phyloP scores from a whole-genome alignment of 2,329 filamentous ascomycete species.

The Xylaria sp. region DNA sequence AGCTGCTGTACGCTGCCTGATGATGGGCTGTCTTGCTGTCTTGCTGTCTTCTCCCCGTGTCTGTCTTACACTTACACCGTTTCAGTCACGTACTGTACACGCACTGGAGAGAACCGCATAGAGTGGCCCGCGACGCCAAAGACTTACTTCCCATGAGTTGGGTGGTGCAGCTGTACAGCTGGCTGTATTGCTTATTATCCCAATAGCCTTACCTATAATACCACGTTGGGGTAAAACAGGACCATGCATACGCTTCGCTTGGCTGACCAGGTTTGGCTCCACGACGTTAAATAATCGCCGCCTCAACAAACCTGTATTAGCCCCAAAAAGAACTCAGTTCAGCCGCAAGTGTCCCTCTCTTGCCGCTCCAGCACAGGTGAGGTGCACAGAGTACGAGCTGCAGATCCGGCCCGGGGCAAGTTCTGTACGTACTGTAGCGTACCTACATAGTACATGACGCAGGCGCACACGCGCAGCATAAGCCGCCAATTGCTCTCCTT shows the following conservation, averaged over 20 bases:
- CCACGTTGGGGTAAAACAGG: conserved; percentile 21
- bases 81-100: too few species aligned
- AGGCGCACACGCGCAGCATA: conserved; percentile 14
- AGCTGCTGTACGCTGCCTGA: conserved; percentile 2
- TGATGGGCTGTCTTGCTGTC: too few species aligned
- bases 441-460: conserved; percentile 6
- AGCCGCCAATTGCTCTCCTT: not conserved
- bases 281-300: conserved; percentile 8
- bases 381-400: not conserved
- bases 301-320: conserved; percentile 1
- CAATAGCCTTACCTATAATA: conserved; percentile 30
- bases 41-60: too few species aligned
- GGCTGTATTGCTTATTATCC: conserved; percentile 27
- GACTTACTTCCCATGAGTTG: too few species aligned
- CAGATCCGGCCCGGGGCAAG: not conserved
- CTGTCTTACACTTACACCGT: conserved; percentile 1
- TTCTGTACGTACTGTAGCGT: not conserved
- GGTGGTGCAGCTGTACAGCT: conserved; percentile 9
- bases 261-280: conserved; percentile 6
- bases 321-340: not conserved
- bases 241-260: conserved; percentile 9
- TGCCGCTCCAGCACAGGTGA: not conserved
- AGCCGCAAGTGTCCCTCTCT: conserved; percentile 20
- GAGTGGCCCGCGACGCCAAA: too few species aligned
- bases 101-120: too few species aligned